These are phyloP conservation scores for Quercus ilex DNA, from an alignment of 306 rosid genomes.

Conservation along the genomic window DNA sequence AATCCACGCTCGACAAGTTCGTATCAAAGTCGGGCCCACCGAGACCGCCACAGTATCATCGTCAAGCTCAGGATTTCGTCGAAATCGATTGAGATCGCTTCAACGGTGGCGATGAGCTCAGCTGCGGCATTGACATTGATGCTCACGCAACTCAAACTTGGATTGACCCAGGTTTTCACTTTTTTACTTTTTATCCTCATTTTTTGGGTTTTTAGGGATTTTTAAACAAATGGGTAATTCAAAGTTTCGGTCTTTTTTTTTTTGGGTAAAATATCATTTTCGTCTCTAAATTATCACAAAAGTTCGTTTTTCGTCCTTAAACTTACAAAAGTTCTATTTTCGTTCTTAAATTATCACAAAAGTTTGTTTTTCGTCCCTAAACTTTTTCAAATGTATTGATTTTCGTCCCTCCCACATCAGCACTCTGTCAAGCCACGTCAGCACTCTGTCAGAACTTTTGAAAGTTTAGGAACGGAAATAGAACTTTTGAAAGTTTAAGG, in stretches of 20 bases:
- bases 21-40: slow-evolving; percentile 30
- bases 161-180: slow-evolving; percentile 69
- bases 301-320: too few species aligned
- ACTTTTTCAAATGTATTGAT: too few species aligned
- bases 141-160: slow-evolving; percentile 78
- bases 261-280: too few species aligned
- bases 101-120: slow-evolving; percentile 9
- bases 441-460: too few species aligned
- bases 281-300: too few species aligned
- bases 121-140: slow-evolving; percentile 44
- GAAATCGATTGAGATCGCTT: slow-evolving; percentile 9
- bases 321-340: too few species aligned
- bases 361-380: too few species aligned
- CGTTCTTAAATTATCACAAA: too few species aligned
- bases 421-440: too few species aligned
- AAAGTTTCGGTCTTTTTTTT: neutral
- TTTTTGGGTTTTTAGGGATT: neutral
- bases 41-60: slow-evolving; percentile 1
- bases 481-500: too few species aligned
- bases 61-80: neutral
- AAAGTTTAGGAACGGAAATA: too few species aligned
- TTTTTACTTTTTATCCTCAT: neutral
- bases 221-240: neutral
- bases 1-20: slow-evolving; percentile 59
- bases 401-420: too few species aligned